Conservation (phyloP, 495 filamentous ascomycete genomes). For the Penicillium atrosanguineum region DNA sequence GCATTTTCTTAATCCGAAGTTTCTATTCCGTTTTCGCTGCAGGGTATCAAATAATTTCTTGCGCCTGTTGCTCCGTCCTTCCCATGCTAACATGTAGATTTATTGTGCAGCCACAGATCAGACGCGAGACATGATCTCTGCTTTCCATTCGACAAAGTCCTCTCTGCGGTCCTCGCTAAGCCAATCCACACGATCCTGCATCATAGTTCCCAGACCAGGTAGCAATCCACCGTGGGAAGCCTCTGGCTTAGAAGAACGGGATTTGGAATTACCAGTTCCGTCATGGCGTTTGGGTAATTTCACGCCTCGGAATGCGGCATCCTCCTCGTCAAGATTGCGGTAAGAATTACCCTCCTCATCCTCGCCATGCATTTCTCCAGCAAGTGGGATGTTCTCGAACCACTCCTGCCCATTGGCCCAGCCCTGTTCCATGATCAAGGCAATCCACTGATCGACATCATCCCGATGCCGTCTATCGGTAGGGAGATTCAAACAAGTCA, state of each 20-base stretch:
- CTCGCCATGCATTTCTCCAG: constrained; percentile 41
- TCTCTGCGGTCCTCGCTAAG: constrained; percentile 65
- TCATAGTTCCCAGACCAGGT: constrained; percentile 71
- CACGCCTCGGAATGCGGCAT: constrained; percentile 21
- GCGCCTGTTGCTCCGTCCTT: constrained; percentile 1
- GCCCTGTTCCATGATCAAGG: constrained; percentile 50
- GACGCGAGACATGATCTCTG: constrained; percentile 52
- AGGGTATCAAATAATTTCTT: constrained; percentile 27
- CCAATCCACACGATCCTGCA: constrained; percentile 80
- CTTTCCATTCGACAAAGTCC: constrained; percentile 74
- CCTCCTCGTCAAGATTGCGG: constrained; percentile 32
- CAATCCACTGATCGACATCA: constrained; percentile 60
- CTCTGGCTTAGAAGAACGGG: constrained; percentile 3
- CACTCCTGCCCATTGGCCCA: constrained; percentile 68
- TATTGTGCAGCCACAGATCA: constrained; percentile 22
- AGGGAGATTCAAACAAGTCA: constrained; percentile 38
- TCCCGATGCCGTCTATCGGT: constrained; percentile 40
- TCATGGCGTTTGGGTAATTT: constrained; percentile 26
- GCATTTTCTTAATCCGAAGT: neutral
- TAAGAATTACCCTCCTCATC: constrained; percentile 39
- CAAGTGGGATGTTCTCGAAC: constrained; percentile 55
- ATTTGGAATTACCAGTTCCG: constrained; percentile 6
- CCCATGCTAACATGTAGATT: neutral
- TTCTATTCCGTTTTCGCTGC: neutral
- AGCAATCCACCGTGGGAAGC: constrained; percentile 39